Percentiles rank a stretch among this genome's conserved stretches.
Evolutionary conservation across 371 early-diverging fungal species (phyloP).

Genomic region (Mortierella sp.): DNA sequence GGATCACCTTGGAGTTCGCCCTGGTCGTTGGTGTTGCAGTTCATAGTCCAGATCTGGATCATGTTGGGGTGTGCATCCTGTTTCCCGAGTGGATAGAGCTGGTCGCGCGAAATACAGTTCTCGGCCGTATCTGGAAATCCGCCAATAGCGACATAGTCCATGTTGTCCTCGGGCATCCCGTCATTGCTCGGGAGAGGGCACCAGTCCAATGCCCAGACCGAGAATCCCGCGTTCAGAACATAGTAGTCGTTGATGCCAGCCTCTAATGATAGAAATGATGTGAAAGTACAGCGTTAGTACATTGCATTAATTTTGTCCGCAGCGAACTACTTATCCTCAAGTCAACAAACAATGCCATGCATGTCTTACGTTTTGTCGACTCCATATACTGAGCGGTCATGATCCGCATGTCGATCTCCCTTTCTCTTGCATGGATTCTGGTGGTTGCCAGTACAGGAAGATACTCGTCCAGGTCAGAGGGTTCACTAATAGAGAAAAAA

Average conservation of each 20-base stretch:
- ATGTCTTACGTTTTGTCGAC: background rate
- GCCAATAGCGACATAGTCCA: slow-evolving; percentile 43
- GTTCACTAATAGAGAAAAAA: slow-evolving; percentile 8
- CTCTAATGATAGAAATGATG: slow-evolving; percentile 11
- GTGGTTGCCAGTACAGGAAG: slow-evolving; percentile 27
- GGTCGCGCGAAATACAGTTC: slow-evolving; percentile 38
- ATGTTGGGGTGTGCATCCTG: slow-evolving; percentile 50
- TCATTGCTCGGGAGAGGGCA: slow-evolving; percentile 31
- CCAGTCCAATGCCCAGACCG: slow-evolving; percentile 47
- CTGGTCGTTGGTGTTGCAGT: slow-evolving; percentile 28
- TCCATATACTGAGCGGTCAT: slow-evolving; percentile 31
- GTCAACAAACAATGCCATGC: too few species aligned
- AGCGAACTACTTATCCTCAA: too few species aligned
- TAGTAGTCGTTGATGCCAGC: slow-evolving; percentile 37
- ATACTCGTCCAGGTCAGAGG: slow-evolving; percentile 41
- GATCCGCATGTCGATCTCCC: slow-evolving; percentile 18
- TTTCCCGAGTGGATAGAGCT: slow-evolving; percentile 46
- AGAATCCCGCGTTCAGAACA: slow-evolving; percentile 41
- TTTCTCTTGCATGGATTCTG: slow-evolving; percentile 13
- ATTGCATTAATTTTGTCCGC: background rate
- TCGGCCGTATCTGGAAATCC: slow-evolving; percentile 55
- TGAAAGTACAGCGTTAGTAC: too few species aligned
- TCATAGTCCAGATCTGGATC: slow-evolving; percentile 51
- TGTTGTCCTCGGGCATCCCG: background rate
- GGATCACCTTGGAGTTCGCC: slow-evolving; percentile 27